Base-by-base conservation (phyloP, 495 filamentous ascomycete species). In the Neohortaea acidophila region DNA sequence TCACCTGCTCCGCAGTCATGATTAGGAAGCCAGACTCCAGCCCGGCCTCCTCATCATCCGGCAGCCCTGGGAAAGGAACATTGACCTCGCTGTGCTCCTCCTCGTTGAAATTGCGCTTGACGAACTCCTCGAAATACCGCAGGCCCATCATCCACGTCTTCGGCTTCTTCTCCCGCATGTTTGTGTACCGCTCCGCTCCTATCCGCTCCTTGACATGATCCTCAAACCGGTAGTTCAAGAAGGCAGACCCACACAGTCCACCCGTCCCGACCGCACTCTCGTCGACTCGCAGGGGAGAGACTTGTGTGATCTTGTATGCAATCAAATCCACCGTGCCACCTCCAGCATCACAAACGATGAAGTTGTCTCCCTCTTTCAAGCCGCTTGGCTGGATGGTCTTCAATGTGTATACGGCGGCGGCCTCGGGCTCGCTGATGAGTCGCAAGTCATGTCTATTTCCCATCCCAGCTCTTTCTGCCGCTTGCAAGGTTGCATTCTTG, bases 71-170 rank as follows among this genome's bases (percentile, higher is more conserved):
- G 51, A 83, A 79, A 9, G 78, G 78, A 0, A 82, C 65, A 29
- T 79, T 79, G 35, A 77, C 67, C 45, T 76, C 77, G 35, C 69
- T 61, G 42, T 79, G 70, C 41, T 81, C 75, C 20, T 79, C 75
- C 50, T 80, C 75, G 48, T 77, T 78, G 53, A 82, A 84, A 44
- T 81, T 81, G 15, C 59, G 47, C 47, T 62, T 62, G 9, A 62
- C 57, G 31, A 62, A 62, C 51, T 81, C 75, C 47, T 79, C 80
- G 51, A 84, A 84, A 44, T 82, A 81, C 27, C 56, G 79, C 68
- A 82, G 63, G 2, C 72, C 73, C 79, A 84, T 83, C 58, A 80
- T 77, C 73, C 78, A 79, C 1, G 59, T 61, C 46, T 62, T 62
- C 3, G 60, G 51, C 47, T 62, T 61, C 44, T 59, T 59, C 36